Evolutionary conservation across 2,329 filamentous ascomycete species (phyloP).

Genomic region (Fusarium sp.): DNA sequence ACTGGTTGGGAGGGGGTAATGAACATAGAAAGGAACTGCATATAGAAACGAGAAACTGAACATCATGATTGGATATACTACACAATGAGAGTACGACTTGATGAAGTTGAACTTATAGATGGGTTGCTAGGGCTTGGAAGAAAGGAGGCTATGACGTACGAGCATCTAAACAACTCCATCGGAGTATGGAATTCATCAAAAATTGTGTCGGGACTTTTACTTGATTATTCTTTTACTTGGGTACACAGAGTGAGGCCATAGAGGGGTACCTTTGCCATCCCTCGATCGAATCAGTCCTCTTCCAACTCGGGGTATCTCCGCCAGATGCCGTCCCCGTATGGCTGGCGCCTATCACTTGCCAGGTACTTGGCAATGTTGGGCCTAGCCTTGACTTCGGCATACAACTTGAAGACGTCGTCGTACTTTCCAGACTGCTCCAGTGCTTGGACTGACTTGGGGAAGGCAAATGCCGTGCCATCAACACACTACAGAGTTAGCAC

Average conservation of each 20-base stretch:
- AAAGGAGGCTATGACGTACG: too few species aligned
- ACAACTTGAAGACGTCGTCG: slow-evolving; percentile 71
- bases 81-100: not conserved
- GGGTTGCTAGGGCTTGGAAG: not conserved
- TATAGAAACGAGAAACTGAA: not conserved
- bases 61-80: not conserved
- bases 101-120: not conserved
- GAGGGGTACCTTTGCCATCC: not conserved
- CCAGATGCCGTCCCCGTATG: slow-evolving; percentile 75
- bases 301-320: slow-evolving; percentile 81
- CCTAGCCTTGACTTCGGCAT: slow-evolving; percentile 70
- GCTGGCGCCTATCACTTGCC: slow-evolving; percentile 70
- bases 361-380: slow-evolving; percentile 77
- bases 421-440: slow-evolving; percentile 69
- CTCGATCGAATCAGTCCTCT: slow-evolving; percentile 41
- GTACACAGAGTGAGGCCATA: not conserved
- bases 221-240: not conserved
- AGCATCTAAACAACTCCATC: too few species aligned
- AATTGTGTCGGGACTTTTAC: not conserved
- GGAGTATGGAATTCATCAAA: too few species aligned
- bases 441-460: slow-evolving; percentile 73
- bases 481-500: slow-evolving; percentile 54
- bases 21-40: not conserved
- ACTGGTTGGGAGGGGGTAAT: not conserved
- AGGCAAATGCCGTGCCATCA: slow-evolving; percentile 73